Evolutionary conservation across 75 land plant species (phyloP), one percentile per base, ranked within the genome.

Genomic region (Ceratopteris richardii): DNA sequence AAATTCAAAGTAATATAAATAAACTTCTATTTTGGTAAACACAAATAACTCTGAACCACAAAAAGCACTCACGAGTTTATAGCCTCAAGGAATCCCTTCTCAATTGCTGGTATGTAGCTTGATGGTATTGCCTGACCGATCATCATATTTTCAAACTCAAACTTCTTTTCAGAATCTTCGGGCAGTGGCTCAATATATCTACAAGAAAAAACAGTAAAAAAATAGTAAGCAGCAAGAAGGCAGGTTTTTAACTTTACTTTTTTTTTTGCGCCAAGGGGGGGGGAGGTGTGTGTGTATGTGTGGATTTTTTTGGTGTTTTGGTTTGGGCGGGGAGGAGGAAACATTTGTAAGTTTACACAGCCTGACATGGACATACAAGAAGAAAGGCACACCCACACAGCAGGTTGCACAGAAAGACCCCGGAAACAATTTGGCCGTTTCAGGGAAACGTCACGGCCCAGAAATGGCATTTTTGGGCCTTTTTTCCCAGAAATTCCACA

Each of bases 51-150:
- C 37, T 9, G 37, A 33, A 9, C 3, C 9, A 4, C 37, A 33
- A 33, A 33, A 33, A 9, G 7, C 37, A 33, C 97, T 80, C 68
- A 95, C 97, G 99, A 95, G 58, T 95, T 95, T 51, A 69, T 55
- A 24, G 99, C 99, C 77, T 90, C 97, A 57, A 52, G 83, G 56
- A 95, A 90, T 33, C 97, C 99, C 59, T 95, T 95, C 70, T 95
- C 99, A 61, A 95, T 95, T 13, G 96, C 82, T 33, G 97, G 91
- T 25, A 95, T 83, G 56, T 82, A 95, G 43, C 65, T 69, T 14
- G 90, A 78, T 29, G 99, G 99, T 12, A 95, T 70, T 28, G 84
- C 91, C 76, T 86, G 92, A 7, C 99, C 99, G 18, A 95, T 69
- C 66, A 95, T 78, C 77, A 68, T 62, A 64, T 90, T 95, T 29